A percentile compares a stretch with the other conserved stretches of the same genome.
Evolutionary conservation across 495 filamentous ascomycete species (phyloP).

Genomic region (Annulohypoxylon moriforme): DNA sequence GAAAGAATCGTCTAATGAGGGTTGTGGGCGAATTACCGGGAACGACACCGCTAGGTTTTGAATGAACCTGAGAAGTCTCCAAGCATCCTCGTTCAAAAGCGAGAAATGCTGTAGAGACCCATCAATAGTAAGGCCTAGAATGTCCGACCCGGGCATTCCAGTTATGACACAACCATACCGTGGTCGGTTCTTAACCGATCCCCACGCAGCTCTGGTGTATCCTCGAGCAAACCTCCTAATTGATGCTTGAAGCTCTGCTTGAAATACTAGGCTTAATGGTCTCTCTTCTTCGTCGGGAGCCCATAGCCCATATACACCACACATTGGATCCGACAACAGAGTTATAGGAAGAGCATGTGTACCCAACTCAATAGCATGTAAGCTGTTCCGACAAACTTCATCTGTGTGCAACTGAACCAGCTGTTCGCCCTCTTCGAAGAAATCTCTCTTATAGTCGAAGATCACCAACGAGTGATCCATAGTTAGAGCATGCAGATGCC

Average conservation of each 20-base stretch:
- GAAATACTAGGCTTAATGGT: conserved; percentile 60
- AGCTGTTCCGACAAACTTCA: conserved; percentile 48
- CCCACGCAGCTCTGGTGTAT: conserved; percentile 58
- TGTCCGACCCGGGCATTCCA: conserved; percentile 52
- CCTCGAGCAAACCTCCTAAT: conserved; percentile 61
- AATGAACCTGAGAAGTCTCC: conserved; percentile 71
- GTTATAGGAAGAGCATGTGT: conserved; percentile 47
- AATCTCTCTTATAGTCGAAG: conserved; percentile 51
- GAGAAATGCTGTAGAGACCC: conserved; percentile 73
- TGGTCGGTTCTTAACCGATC: conserved; percentile 34
- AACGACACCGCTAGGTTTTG: conserved; percentile 64
- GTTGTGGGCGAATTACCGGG: conserved; percentile 35
- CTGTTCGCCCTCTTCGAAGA: conserved; percentile 30
- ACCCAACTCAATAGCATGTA: conserved; percentile 55
- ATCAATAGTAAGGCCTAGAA: conserved; percentile 72
- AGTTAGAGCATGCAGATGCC: conserved; percentile 58
- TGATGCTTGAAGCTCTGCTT: conserved; percentile 61
- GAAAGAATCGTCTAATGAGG: conserved; percentile 38
- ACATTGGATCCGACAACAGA: conserved; percentile 59
- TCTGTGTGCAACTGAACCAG: conserved; percentile 52
- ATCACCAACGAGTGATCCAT: conserved; percentile 58
- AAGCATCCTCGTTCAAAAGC: conserved; percentile 63
- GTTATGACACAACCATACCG: conserved; percentile 47
- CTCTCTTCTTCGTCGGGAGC: conserved; percentile 53
- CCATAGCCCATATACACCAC: conserved; percentile 65